phyloP scores from a whole-genome alignment of 1,284 basidiomycete genomes.

The Moesziomyces globuligerus region DNA sequence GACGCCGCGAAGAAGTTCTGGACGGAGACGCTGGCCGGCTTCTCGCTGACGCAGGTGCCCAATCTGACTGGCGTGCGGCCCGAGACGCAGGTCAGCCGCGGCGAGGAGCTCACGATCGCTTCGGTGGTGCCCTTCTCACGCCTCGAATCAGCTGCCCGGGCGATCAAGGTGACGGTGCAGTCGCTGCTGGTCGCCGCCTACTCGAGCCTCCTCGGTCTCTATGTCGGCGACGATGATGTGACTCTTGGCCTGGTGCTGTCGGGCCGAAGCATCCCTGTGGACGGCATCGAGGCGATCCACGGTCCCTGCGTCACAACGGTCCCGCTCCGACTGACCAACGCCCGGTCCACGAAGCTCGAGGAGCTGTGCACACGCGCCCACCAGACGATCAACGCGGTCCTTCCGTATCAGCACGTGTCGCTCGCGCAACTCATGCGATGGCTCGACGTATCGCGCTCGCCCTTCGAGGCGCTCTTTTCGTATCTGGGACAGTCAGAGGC shows the following conservation, averaged over 20 bases:
- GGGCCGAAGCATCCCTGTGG: constrained; percentile 47
- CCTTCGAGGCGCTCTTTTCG: constrained; percentile 60
- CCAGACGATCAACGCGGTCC: constrained; percentile 27
- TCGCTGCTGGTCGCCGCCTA: constrained; percentile 50
- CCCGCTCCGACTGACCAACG: constrained; percentile 45
- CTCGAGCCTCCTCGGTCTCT: constrained; percentile 42
- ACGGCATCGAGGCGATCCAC: constrained; percentile 46
- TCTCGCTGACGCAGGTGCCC: constrained; percentile 46
- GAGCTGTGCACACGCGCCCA: constrained; percentile 21
- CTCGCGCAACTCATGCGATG: constrained; percentile 51
- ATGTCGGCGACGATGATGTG: constrained; percentile 52
- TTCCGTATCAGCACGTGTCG: constrained; percentile 56
- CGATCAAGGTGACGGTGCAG: constrained; percentile 47
- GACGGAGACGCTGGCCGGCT: constrained; percentile 39
- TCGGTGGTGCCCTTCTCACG: constrained; percentile 3
- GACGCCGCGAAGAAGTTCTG: constrained; percentile 42
- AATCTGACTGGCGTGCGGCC: constrained; percentile 50
- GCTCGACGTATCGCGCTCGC: constrained; percentile 29
- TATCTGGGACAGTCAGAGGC: constrained; percentile 34
- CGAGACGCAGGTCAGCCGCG: constrained; percentile 11
- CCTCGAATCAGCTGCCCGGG: constrained; percentile 34
- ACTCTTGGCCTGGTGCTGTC: constrained; percentile 59
- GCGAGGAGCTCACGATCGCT: constrained; percentile 22
- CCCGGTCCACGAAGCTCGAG: background rate
- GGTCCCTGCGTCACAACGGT: constrained; percentile 63